Evolutionary conservation across 306 rosid genomes (phyloP), one percentile per base, ranked within the genome.

Genomic region (Geum urbanum): DNA sequence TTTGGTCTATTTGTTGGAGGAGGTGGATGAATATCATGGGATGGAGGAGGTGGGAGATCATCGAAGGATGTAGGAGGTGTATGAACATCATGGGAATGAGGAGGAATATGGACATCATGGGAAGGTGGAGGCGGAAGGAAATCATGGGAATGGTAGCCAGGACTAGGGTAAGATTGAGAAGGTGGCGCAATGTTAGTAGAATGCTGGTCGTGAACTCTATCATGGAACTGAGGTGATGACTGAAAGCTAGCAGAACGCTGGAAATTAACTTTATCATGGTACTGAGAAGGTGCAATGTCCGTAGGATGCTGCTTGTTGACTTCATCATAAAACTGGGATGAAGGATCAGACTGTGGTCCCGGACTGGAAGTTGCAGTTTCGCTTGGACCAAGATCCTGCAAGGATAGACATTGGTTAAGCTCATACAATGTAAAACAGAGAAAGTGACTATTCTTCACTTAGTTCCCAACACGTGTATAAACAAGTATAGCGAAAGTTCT

Each of bases 21-120:
- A 55, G 87, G 86, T 44, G 80, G 76, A 19, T 79, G 92, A 7
- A 84, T 84, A 48, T 91, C 94, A 39, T 87, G 96, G 69, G 97
- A 79, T 15, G 62, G 40, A 12, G 62, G 59, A 53, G 58, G 58
- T 37, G 81, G 76, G 10, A 76, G 90, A 5, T 81, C 85, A 48
- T 91, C 92, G 32, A 85, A 92, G 69, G 97, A 79, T 7, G 87
- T 78, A 19, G 89, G 88, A 56, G 87, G 85, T 39, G 81, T 73
- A 16, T 77, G 92, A 6, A 84, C 82, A 47, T 91, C 94, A 27
- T 87, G 96, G 68, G 97, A 80, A 4, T 32, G 40, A 56, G 62
- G 62, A 52, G 57, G 57, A n/a, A 4, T 9, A 52, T 7, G 24
- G 22, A 52, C 10, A 18, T 52, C 57, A 7, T 52, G 57, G 63